Evolutionary conservation across 2,329 filamentous ascomycete species (phyloP).

Genomic region (Phialophora tarda): DNA sequence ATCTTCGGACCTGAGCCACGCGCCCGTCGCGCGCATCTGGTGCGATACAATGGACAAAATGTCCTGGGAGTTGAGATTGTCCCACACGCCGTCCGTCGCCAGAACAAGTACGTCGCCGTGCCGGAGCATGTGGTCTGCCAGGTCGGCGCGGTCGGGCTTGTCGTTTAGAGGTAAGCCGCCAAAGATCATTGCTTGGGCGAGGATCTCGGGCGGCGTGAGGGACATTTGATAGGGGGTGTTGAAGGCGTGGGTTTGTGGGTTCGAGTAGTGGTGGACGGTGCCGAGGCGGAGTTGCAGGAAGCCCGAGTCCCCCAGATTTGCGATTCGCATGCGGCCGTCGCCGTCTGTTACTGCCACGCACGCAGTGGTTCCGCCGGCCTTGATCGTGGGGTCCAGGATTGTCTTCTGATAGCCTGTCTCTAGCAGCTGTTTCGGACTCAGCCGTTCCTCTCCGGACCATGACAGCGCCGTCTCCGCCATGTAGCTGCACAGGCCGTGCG

Average conservation of each 20-base stretch:
- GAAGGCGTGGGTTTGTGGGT: constrained; percentile 92
- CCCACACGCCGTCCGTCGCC: constrained; percentile 93
- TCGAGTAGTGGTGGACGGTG: constrained; percentile 80
- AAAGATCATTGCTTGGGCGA: constrained; percentile 80
- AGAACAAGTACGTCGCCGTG: constrained; percentile 95
- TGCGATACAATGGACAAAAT: constrained; percentile 78
- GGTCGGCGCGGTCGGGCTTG: constrained; percentile 79
- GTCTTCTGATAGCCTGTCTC: constrained; percentile 84
- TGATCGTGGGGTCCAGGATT: constrained; percentile 72
- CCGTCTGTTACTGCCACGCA: constrained; percentile 79
- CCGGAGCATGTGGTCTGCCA: constrained; percentile 75
- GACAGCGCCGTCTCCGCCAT: constrained; percentile 79
- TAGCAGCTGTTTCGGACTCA: constrained; percentile 72
- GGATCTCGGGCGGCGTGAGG: constrained; percentile 79
- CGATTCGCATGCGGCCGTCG: constrained; percentile 79
- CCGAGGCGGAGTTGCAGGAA: constrained; percentile 86
- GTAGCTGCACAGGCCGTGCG: constrained; percentile 88
- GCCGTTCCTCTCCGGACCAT: constrained; percentile 50
- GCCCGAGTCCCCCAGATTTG: constrained; percentile 94
- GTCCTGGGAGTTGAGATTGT: constrained; percentile 92
- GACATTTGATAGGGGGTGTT: constrained; percentile 97
- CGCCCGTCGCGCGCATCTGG: constrained; percentile 74
- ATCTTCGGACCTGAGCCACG: constrained; percentile 68
- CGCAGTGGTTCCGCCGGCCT: constrained; percentile 88
- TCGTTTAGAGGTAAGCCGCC: constrained; percentile 83